Evolutionary conservation across 345 rosid genomes (phyloP), one percentile per base, ranked within the genome.

Genomic region (Salix purpurea): DNA sequence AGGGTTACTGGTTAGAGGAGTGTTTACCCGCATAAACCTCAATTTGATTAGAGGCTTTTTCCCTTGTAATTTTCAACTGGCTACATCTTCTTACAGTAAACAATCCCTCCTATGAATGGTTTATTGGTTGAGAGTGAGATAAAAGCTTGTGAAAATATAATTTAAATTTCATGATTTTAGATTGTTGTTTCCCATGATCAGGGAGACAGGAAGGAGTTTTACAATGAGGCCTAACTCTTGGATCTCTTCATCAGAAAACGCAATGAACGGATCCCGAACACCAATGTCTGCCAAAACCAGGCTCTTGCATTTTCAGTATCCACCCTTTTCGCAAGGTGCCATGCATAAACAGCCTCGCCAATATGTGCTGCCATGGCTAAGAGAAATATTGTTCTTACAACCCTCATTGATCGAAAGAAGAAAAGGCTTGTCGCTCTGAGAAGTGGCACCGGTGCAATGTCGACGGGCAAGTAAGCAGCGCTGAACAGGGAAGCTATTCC

Each of bases 201-300:
- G 14, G 4, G 46, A 42, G 13, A 42, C 46, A 11, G 46, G 46
- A 42, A 10, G 46, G 46, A 0, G 46, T 2, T 42, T 0, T 42
- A 42, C 46, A 42, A 42, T 2, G 14, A 2, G 46, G 46, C 13
- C 44, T 78, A 61, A 9, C 78, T 82, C 82, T 67, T 77, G 1
- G 92, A 91, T 85, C 91, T 91, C 81, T 88, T 88, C 78, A 88
- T 79, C 77, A 91, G 80, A 67, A 84, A 84, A 61, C 91, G 90
- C 85, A 89, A 65, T 2, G 96, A 91, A 79, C 86, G 85, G 9
- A 83, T 1, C 60, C 97, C 97, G 19, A 92, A 92, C 48, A 80
- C 89, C 46, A 79, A 69, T 42, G 95, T 92, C 79, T 90, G 98
- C 95, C 95, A 94, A 81, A 91, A 91, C 97, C 97, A 92, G 60